Conservation (phyloP, 805 yeast species). For the Myxozyma kluyveri region DNA sequence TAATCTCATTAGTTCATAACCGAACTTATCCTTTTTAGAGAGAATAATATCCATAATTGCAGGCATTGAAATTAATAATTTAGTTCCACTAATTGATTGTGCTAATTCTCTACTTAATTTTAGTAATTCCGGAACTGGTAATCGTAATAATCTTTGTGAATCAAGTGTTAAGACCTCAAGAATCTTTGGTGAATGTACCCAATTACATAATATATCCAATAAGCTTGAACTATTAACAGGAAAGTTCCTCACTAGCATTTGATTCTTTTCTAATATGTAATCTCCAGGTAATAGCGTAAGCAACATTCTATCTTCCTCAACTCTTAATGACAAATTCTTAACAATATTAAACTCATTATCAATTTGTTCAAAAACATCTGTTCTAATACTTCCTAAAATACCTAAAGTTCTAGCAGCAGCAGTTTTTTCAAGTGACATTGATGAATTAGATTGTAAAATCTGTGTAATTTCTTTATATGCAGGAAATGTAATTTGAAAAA, state of each 20-base stretch:
- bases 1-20: conserved; percentile 19
- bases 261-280: conserved; percentile 15
- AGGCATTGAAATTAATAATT: conserved; percentile 23
- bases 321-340: conserved; percentile 13
- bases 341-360: conserved; percentile 9
- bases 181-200: conserved; percentile 7
- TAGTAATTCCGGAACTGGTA: conserved; percentile 27
- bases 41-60: conserved; percentile 28
- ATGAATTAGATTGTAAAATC: conserved; percentile 1
- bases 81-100: conserved; percentile 18
- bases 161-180: conserved; percentile 7
- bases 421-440: conserved; percentile 8
- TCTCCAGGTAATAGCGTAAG: conserved; percentile 17
- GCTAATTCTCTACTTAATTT: conserved; percentile 20
- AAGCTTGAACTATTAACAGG: conserved; percentile 13
- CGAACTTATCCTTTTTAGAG: conserved; percentile 15
- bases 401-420: conserved; percentile 24
- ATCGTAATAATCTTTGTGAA: conserved; percentile 12
- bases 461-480: conserved; percentile 14
- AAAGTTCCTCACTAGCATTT: conserved; percentile 13
- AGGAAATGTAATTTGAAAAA: conserved; percentile 7
- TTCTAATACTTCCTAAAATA: conserved; percentile 6
- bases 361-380: conserved; percentile 10
- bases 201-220: conserved; percentile 13
- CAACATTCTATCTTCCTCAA: conserved; percentile 15